Evolutionary conservation across 257 asterid species (phyloP).

Genomic region (Gynochthodes officinalis): DNA sequence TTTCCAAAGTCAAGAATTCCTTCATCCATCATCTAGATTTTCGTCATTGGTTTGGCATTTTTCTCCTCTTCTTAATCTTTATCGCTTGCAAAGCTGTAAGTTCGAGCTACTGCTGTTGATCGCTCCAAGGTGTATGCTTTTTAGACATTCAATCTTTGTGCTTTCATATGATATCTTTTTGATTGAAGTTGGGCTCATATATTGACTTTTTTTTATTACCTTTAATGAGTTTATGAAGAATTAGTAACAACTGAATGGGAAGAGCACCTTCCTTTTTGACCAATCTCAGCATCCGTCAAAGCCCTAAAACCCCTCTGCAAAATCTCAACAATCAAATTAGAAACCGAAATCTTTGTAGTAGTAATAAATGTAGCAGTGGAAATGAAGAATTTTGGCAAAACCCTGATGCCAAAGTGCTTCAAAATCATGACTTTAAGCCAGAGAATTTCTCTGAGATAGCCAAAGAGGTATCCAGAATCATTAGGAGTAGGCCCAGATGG

Average conservation of each 20-base stretch:
- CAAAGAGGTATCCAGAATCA: slow-evolving; percentile 41
- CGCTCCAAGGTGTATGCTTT: not conserved
- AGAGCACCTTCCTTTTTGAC: slow-evolving; percentile 35
- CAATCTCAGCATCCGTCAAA: slow-evolving; percentile 40
- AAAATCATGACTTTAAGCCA: slow-evolving; percentile 21
- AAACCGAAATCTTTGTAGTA: slow-evolving; percentile 35
- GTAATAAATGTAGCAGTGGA: slow-evolving; percentile 22
- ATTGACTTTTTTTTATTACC: not conserved
- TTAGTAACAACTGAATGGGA: slow-evolving; percentile 37
- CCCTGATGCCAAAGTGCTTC: slow-evolving; percentile 25
- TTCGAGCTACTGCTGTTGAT: not conserved
- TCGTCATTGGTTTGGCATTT: not conserved
- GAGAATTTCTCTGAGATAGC: slow-evolving; percentile 35
- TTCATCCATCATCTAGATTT: not conserved
- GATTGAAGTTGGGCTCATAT: not conserved
- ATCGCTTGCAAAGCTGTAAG: not conserved
- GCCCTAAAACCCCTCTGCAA: slow-evolving; percentile 27
- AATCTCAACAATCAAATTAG: slow-evolving; percentile 25
- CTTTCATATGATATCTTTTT: not conserved
- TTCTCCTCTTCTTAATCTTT: not conserved
- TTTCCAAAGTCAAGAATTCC: too few species aligned
- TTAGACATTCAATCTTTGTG: not conserved
- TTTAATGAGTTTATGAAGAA: slow-evolving; percentile 11
- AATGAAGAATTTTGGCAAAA: slow-evolving; percentile 23
- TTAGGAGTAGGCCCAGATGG: slow-evolving; percentile 62